Evolutionary conservation across 805 yeast species (phyloP).

Genomic region (Candida ulmi): DNA sequence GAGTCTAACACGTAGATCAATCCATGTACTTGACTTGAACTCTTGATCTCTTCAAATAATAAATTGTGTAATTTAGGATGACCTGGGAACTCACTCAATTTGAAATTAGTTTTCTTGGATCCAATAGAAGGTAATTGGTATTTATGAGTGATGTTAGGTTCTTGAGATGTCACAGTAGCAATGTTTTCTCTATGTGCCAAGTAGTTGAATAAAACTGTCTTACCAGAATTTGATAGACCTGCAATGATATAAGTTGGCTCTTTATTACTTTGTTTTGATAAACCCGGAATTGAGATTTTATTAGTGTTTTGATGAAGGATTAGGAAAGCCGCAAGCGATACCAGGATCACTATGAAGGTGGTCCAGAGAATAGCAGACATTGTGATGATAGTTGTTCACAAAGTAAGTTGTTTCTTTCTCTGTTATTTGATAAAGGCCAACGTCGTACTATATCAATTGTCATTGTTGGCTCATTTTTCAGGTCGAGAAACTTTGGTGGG

Average conservation of each 20-base stretch:
- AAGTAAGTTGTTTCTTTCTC: too few relatives aligned
- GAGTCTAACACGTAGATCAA: conserved; percentile 77
- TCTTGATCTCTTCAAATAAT: conserved; percentile 41
- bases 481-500: too few relatives aligned
- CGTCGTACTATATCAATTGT: too few relatives aligned
- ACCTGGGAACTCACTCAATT: conserved; percentile 84
- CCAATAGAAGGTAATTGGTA: conserved; percentile 36
- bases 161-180: conserved; percentile 47
- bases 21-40: conserved; percentile 49
- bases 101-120: conserved; percentile 33
- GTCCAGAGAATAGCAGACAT: not conserved
- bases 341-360: conserved; percentile 1
- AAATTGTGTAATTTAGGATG: conserved; percentile 65
- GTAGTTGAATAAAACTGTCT: conserved; percentile 48
- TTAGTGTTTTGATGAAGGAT: conserved; percentile 12
- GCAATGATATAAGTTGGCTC: conserved; percentile 56
- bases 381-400: not conserved
- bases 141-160: conserved; percentile 33
- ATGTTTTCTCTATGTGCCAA: conserved; percentile 25
- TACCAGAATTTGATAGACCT: conserved; percentile 64
- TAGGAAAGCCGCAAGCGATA: conserved; percentile 5
- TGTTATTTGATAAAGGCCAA: too few relatives aligned
- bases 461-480: too few relatives aligned
- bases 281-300: conserved; percentile 12
- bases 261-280: conserved; percentile 16